A percentile compares a stretch with the other conserved stretches of the same genome.
phyloP scores from a whole-genome alignment of 2,329 filamentous ascomycete genomes.

The Cladosporium velox region DNA sequence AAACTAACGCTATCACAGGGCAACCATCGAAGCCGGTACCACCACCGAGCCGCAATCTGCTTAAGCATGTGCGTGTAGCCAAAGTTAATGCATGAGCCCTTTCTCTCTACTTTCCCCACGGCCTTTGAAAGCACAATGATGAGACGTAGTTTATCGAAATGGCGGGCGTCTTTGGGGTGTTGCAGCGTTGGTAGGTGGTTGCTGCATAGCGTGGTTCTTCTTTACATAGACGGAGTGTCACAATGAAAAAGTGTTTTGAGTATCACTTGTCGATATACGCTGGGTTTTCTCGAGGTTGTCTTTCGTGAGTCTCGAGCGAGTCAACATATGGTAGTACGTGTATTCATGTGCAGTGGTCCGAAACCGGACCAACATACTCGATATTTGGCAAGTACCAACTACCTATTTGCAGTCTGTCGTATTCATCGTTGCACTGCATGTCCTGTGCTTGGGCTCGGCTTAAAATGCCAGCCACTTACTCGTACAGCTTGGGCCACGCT shows the following conservation, averaged over 20 bases:
- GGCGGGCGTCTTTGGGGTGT: slow-evolving; percentile 17
- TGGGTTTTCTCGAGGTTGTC: background rate
- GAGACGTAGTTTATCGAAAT: slow-evolving; percentile 18
- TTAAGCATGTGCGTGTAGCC: slow-evolving; percentile 11
- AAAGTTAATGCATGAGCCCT: slow-evolving; percentile 18
- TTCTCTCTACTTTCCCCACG: slow-evolving; percentile 13
- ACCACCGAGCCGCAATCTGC: slow-evolving; percentile 34
- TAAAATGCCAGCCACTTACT: background rate
- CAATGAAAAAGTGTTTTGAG: slow-evolving; percentile 17
- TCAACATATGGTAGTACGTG: background rate
- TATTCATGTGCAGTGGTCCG: background rate
- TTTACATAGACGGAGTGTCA: slow-evolving; percentile 12
- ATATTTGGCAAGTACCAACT: background rate
- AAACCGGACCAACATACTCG: background rate
- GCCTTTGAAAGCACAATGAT: slow-evolving; percentile 17
- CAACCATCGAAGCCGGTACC: slow-evolving; percentile 37
- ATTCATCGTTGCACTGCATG: background rate
- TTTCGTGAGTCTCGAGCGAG: background rate
- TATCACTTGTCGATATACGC: background rate
- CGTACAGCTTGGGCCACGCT: background rate
- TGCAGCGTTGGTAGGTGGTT: slow-evolving; percentile 12
- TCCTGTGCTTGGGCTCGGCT: background rate
- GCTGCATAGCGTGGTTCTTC: slow-evolving; percentile 21
- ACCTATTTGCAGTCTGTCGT: background rate
- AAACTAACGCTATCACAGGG: slow-evolving; percentile 18